These are phyloP conservation scores for Jacaranda copaia DNA, from an alignment of 257 asterid genomes.

Conservation along the genomic window DNA sequence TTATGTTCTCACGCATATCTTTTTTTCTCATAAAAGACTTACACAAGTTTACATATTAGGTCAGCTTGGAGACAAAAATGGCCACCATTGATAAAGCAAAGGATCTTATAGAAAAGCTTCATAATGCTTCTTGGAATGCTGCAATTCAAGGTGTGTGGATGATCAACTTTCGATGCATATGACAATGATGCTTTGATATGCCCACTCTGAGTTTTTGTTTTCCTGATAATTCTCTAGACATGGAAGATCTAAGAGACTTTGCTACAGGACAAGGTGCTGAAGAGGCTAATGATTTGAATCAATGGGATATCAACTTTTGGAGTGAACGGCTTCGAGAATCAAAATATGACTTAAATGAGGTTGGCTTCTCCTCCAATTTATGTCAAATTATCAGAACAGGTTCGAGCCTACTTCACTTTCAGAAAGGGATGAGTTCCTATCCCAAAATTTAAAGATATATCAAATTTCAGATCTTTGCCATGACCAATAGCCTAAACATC, in stretches of 20 bases:
- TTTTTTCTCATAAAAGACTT: constrained; percentile 6
- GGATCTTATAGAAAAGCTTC: constrained; percentile 58
- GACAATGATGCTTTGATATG: not conserved
- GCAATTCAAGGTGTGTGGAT: constrained; percentile 46
- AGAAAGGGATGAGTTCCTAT: too few relatives aligned
- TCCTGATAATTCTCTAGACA: constrained; percentile 50
- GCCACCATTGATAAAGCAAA: constrained; percentile 56
- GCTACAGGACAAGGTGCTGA: constrained; percentile 68
- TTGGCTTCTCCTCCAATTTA: constrained; percentile 29
- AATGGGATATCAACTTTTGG: constrained; percentile 91
- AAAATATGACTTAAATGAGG: constrained; percentile 84
- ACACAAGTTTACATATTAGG: constrained; percentile 34
- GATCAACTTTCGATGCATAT: not conserved
- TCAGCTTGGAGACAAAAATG: constrained; percentile 56
- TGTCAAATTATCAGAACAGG: not conserved
- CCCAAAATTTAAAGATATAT: too few relatives aligned
- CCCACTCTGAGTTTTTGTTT: not conserved
- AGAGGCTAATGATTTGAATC: constrained; percentile 77
- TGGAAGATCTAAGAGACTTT: constrained; percentile 70
- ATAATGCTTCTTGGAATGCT: constrained; percentile 51
- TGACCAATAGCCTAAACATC: too few relatives aligned
- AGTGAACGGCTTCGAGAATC: constrained; percentile 90
- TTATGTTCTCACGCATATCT: not conserved
- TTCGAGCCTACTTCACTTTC: too few relatives aligned
- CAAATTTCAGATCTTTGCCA: too few relatives aligned